Conservation (phyloP, 805 yeast genomes). For the Scheffersomyces amazonensis region DNA sequence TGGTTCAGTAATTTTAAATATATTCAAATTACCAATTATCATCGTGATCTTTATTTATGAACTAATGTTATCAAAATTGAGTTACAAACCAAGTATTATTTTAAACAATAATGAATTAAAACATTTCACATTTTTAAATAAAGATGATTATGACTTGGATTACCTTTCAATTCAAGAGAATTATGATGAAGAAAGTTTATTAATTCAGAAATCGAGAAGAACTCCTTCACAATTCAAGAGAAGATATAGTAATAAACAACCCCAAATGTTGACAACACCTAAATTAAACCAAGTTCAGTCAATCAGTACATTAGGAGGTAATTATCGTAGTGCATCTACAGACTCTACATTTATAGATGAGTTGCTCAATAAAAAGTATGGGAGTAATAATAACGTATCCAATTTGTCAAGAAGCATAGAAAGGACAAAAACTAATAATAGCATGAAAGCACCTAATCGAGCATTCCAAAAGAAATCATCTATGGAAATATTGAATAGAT, state of each 20-base stretch:
- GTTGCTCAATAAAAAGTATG: constrained; percentile 25
- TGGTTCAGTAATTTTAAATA: constrained; percentile 15
- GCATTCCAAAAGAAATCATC: neutral
- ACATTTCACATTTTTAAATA: constrained; percentile 33
- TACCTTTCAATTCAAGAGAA: constrained; percentile 3
- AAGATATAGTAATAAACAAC: neutral
- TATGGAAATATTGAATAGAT: constrained; percentile 1
- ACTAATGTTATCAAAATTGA: constrained; percentile 16
- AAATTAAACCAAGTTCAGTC: constrained; percentile 25
- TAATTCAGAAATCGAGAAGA: constrained; percentile 22
- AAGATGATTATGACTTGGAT: constrained; percentile 14
- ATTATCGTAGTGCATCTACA: constrained; percentile 36
- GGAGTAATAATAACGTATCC: constrained; percentile 4
- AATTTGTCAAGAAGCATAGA: neutral
- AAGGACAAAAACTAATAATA: constrained; percentile 1
- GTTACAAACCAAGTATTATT: constrained; percentile 12
- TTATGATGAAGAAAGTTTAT: constrained; percentile 23
- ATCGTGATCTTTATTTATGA: constrained; percentile 33
- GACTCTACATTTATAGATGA: constrained; percentile 38
- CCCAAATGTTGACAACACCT: neutral
- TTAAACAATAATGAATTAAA: constrained; percentile 17
- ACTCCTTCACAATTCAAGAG: constrained; percentile 13
- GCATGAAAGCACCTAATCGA: neutral
- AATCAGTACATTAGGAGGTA: constrained; percentile 29
- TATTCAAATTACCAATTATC: constrained; percentile 35